Conservation (phyloP, 2,329 filamentous ascomycete genomes). For the Aspergillus novoparasiticus region DNA sequence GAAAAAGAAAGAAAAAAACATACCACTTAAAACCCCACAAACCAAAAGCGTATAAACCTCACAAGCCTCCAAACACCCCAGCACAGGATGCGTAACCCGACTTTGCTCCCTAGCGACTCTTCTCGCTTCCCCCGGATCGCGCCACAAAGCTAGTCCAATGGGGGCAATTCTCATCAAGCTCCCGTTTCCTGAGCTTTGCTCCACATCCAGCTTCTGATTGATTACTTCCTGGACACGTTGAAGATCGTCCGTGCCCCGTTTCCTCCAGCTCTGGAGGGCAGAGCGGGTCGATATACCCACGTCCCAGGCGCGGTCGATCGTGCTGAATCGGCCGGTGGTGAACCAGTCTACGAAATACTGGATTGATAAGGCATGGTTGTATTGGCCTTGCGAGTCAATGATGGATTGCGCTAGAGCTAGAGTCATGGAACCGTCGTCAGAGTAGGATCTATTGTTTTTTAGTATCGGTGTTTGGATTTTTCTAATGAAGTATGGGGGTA, state of each 20-base stretch:
- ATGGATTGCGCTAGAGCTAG: slow-evolving; percentile 46
- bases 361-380: slow-evolving; percentile 35
- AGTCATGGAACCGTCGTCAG: slow-evolving; percentile 50
- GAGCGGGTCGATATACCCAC: slow-evolving; percentile 38
- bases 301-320: slow-evolving; percentile 41
- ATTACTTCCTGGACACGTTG: slow-evolving; percentile 22
- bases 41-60: slow-evolving; percentile 40
- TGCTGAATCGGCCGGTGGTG: slow-evolving; percentile 40
- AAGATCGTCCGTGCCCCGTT: slow-evolving; percentile 2
- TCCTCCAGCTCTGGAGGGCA: slow-evolving; percentile 37
- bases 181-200: slow-evolving; percentile 40
- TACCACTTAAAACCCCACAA: slow-evolving; percentile 30
- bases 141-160: slow-evolving; percentile 36
- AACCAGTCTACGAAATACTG: slow-evolving; percentile 43
- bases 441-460: slow-evolving; percentile 35
- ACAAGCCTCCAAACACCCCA: slow-evolving; percentile 44
- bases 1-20: slow-evolving; percentile 12
- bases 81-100: slow-evolving; percentile 42
- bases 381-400: slow-evolving; percentile 32
- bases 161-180: slow-evolving; percentile 48
- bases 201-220: slow-evolving; percentile 16
- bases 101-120: slow-evolving; percentile 31
- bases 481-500: background rate
- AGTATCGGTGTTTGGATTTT: background rate
- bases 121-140: slow-evolving; percentile 24